phyloP scores from a whole-genome alignment of 208 protist species.

The Strigomonas culicis region DNA sequence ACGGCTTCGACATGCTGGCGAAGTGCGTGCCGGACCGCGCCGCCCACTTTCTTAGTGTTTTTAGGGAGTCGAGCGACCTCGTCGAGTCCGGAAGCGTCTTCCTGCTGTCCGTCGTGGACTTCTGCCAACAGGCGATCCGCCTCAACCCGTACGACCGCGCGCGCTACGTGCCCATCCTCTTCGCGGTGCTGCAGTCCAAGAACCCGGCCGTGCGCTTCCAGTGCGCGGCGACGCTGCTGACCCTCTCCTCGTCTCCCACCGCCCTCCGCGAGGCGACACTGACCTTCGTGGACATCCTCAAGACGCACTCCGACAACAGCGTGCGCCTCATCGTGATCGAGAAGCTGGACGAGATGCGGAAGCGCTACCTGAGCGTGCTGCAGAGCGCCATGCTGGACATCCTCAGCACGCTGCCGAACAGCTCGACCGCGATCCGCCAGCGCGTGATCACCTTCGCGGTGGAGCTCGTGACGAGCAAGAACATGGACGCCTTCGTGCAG shows the following conservation, averaged over 20 bases:
- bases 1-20: constrained; percentile 98
- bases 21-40: constrained; percentile 93
- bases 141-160: constrained; percentile 85
- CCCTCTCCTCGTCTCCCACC: constrained; percentile 94
- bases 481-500: constrained; percentile 91
- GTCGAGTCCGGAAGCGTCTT: constrained; percentile 90
- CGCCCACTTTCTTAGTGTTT: constrained; percentile 86
- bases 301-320: constrained; percentile 96
- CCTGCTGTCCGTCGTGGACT: constrained; percentile 86
- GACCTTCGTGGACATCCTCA: constrained; percentile 93
- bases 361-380: constrained; percentile 71
- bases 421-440: constrained; percentile 93
- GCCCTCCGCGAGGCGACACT: constrained; percentile 92
- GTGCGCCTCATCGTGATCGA: constrained; percentile 98
- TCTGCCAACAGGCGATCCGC: constrained; percentile 77
- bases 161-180: constrained; percentile 95
- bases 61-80: constrained; percentile 84
- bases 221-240: constrained; percentile 93
- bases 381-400: constrained; percentile 96
- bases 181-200: constrained; percentile 92
- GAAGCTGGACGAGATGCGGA: constrained; percentile 91
- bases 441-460: constrained; percentile 92
- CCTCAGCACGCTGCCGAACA: constrained; percentile 86
- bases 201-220: constrained; percentile 95
- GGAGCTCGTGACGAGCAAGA: constrained; percentile 91